Evolutionary conservation across 2,329 filamentous ascomycete genomes (phyloP).

Genomic region (Helotiales sp.): DNA sequence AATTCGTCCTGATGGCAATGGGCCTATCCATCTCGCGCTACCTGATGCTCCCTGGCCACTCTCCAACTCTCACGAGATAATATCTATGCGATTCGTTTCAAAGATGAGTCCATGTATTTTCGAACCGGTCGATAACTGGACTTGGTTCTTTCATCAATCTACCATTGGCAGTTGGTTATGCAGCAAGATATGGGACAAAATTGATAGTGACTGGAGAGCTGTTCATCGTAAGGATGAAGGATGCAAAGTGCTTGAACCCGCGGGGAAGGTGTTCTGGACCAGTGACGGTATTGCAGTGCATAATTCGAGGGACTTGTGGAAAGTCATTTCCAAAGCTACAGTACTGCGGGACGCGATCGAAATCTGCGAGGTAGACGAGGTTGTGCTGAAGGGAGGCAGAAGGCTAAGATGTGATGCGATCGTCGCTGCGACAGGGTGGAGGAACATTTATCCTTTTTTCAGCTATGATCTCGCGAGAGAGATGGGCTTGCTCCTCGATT

Average conservation of each 20-base stretch:
- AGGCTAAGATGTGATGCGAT: constrained; percentile 10
- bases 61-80: constrained; percentile 6
- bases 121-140: constrained; percentile 3
- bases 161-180: constrained; percentile 1
- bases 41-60: constrained; percentile 7
- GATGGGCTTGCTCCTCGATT: constrained; percentile 3
- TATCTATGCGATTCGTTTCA: constrained; percentile 20
- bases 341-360: constrained; percentile 6
- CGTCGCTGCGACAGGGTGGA: constrained; percentile 23
- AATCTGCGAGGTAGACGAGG: not conserved
- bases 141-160: constrained; percentile 7
- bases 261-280: constrained; percentile 1
- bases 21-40: constrained; percentile 21
- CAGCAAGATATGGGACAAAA: not conserved
- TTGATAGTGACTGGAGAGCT: constrained; percentile 2
- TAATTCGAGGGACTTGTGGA: constrained; percentile 9
- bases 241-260: constrained; percentile 2
- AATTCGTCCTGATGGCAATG: constrained; percentile 20
- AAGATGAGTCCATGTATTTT: constrained; percentile 14
- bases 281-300: constrained; percentile 3
- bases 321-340: not conserved
- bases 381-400: constrained; percentile 6
- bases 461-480: constrained; percentile 4
- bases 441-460: constrained; percentile 23
- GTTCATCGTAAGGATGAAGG: not conserved